Conservation (phyloP, 371 early-diverging fungal species). For the Mucor sp. region DNA sequence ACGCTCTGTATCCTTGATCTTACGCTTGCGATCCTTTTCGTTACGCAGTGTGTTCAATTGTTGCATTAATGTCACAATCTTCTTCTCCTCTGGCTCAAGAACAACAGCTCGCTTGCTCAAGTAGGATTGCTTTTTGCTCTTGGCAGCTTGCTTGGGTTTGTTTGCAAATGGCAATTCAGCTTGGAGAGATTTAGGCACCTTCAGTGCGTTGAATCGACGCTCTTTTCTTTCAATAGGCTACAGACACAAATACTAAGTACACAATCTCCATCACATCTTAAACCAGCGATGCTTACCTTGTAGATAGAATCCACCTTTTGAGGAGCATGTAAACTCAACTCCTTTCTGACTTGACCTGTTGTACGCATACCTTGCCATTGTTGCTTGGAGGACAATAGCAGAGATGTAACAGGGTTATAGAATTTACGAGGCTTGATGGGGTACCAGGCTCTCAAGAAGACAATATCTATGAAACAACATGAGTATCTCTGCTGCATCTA, state of each 20-base stretch:
- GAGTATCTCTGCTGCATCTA: not conserved
- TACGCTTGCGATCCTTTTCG: slow-evolving; percentile 79
- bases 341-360: slow-evolving; percentile 87
- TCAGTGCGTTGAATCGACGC: slow-evolving; percentile 84
- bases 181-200: slow-evolving; percentile 82
- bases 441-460: slow-evolving; percentile 97
- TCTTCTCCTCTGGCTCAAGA: slow-evolving; percentile 87
- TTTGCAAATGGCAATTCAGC: slow-evolving; percentile 88
- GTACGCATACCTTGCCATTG: slow-evolving; percentile 92
- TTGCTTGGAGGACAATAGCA: slow-evolving; percentile 69
- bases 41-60: slow-evolving; percentile 86
- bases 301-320: slow-evolving; percentile 83
- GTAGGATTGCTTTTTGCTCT: slow-evolving; percentile 52
- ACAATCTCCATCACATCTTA: not conserved
- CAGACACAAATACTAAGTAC: not conserved
- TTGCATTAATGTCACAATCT: slow-evolving; percentile 80
- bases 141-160: slow-evolving; percentile 77
- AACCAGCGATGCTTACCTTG: slow-evolving; percentile 59
- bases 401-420: slow-evolving; percentile 95
- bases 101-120: slow-evolving; percentile 83
- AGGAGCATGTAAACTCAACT: slow-evolving; percentile 65
- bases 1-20: slow-evolving; percentile 62
- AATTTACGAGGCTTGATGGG: slow-evolving; percentile 91
- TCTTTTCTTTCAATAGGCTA: slow-evolving; percentile 81
- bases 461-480: slow-evolving; percentile 77